Evolutionary conservation across 176 grass and related monocot genomes (phyloP).

Genomic region (Pharus latifolius): DNA sequence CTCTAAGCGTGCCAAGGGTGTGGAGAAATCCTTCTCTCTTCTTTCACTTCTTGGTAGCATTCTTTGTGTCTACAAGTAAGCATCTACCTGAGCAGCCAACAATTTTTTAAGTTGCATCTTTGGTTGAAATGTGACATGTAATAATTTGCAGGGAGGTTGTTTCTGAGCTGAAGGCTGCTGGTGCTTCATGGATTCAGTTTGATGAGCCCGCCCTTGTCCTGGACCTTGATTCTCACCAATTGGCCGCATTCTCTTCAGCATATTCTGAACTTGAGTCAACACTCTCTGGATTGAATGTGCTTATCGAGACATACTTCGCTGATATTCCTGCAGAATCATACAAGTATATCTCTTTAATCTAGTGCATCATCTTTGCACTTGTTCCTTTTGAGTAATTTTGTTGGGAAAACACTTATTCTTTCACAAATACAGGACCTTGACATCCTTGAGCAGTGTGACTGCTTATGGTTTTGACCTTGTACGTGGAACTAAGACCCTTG

Average conservation of each 20-base stretch:
- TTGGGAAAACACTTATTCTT: slow-evolving; percentile 12
- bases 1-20: slow-evolving; percentile 92
- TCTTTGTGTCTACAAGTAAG: slow-evolving; percentile 90
- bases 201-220: slow-evolving; percentile 87
- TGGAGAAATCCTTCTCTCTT: slow-evolving; percentile 85
- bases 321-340: slow-evolving; percentile 84
- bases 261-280: slow-evolving; percentile 61
- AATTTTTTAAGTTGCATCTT: background rate
- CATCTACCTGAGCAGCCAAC: background rate
- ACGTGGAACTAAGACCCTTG: slow-evolving; percentile 77
- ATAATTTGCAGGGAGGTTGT: slow-evolving; percentile 69
- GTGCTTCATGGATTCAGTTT: slow-evolving; percentile 95
- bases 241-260: slow-evolving; percentile 65
- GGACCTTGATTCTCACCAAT: slow-evolving; percentile 73
- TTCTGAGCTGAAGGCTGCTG: slow-evolving; percentile 75
- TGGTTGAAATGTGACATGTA: slow-evolving; percentile 17
- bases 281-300: slow-evolving; percentile 73
- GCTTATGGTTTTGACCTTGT: slow-evolving; percentile 85
- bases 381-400: background rate
- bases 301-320: slow-evolving; percentile 95
- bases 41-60: slow-evolving; percentile 70
- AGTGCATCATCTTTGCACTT: background rate
- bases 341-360: slow-evolving; percentile 47
- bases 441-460: slow-evolving; percentile 56
- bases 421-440: slow-evolving; percentile 56